Conservation (phyloP, 2,329 filamentous ascomycete species). For the Curvularia verruculosa region DNA sequence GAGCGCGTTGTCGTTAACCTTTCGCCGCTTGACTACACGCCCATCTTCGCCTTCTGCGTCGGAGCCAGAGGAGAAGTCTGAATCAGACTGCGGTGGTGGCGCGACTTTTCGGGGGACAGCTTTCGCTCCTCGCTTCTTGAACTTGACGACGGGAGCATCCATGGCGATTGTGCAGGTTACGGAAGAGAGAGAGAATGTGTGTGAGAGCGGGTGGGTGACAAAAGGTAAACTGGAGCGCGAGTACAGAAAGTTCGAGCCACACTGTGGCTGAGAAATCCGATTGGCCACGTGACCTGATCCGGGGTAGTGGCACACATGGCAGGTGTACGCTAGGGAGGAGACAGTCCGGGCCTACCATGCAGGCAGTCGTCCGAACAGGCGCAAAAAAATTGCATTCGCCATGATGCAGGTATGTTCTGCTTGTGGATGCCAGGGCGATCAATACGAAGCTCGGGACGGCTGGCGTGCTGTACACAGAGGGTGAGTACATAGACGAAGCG, state of each 20-base stretch:
- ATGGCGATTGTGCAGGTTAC: conserved; percentile 30
- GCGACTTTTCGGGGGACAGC: conserved; percentile 81
- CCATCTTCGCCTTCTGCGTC: conserved; percentile 72
- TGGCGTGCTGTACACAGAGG: neutral
- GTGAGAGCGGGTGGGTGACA: conserved; percentile 9
- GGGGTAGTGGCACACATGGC: conserved; percentile 20
- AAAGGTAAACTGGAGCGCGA: conserved; percentile 3
- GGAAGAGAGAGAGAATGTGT: too few relatives aligned
- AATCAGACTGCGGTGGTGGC: conserved; percentile 66
- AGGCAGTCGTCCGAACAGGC: neutral
- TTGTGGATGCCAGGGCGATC: neutral
- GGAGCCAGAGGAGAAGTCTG: conserved; percentile 70
- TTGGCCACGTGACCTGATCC: conserved; percentile 15
- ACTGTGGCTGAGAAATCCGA: conserved; percentile 35
- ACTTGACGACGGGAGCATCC: conserved; percentile 66
- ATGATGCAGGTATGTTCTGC: neutral
- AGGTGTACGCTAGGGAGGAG: neutral
- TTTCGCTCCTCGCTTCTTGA: conserved; percentile 85
- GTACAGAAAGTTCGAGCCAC: conserved; percentile 31
- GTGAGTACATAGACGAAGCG: too few relatives aligned
- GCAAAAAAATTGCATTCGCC: neutral
- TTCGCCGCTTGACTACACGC: conserved; percentile 78
- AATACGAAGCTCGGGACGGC: neutral
- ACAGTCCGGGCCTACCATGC: neutral
- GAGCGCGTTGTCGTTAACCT: conserved; percentile 69